Base-by-base conservation (phyloP, 1,139 yeast species). In the Hemisphaericaspora lyxosophila region DNA sequence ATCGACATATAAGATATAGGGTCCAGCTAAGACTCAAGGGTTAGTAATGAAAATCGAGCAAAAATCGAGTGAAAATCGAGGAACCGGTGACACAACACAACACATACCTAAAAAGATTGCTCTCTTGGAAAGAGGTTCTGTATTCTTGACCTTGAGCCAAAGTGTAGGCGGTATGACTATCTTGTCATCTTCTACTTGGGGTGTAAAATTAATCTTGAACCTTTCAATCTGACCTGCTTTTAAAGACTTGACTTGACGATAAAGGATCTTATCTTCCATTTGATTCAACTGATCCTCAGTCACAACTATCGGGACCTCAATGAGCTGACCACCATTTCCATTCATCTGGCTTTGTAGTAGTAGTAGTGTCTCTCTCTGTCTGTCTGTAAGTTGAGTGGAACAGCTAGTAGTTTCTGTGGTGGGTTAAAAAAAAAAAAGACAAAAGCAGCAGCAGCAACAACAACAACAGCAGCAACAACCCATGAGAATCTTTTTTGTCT, bases 1-100 rank as follows among this genome's bases (percentile, higher is more conserved):
- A 59, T 92, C 97, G 16, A 83, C 92, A 53, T 90, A 92, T 2
- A 92, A 58, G n/a, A 85, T 75, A 54, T 80, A 90, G 0, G 98
- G 98, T 0, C 97, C 98, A 30, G 89, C 82, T 18, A 19, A 6
- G 12, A 25, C 14, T 8, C 19, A n/a, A 14, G 5, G 4, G 35
- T 25, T 32, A 26, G 35, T 32, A 32, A 24, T 9, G 7, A 22
- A 24, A 7, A n/a, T 3, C 15, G 20, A 26, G 11, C 28, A 26
- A 26, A 11, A 26, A 26, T n/a, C n/a, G n/a, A n/a, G n/a, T n/a
- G n/a, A n/a, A n/a, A n/a, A n/a, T n/a, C n/a, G n/a, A n/a, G n/a
- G n/a, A n/a, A n/a, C n/a, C n/a, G n/a, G n/a, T n/a, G n/a, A n/a
- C n/a, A n/a, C n/a, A n/a, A n/a, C n/a, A n/a, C n/a, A n/a, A n/a